A percentile compares a stretch with the other conserved stretches of the same genome.
phyloP scores from a whole-genome alignment of 2,329 filamentous ascomycete species.

The Lachnellula arida region DNA sequence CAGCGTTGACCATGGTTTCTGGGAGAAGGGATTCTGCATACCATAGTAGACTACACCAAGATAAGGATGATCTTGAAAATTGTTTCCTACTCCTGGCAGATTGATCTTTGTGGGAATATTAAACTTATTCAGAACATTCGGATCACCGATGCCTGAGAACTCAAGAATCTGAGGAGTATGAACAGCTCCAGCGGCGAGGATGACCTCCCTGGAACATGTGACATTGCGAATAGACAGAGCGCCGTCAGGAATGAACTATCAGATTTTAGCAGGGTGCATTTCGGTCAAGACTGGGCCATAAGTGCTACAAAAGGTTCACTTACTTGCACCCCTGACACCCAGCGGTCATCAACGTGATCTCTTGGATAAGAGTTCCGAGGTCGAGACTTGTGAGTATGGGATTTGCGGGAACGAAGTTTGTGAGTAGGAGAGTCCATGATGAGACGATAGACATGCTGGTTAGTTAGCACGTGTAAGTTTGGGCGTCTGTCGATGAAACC shows the following conservation, averaged over 20 bases:
- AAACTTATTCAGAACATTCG: constrained; percentile 35
- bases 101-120: constrained; percentile 48
- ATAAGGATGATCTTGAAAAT: constrained; percentile 50
- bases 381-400: constrained; percentile 27
- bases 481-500: constrained; percentile 30
- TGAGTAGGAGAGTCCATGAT: constrained; percentile 21
- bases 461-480: constrained; percentile 38
- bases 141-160: constrained; percentile 41
- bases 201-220: constrained; percentile 46
- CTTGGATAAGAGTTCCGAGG: background rate
- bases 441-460: constrained; percentile 37
- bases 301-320: constrained; percentile 4
- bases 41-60: constrained; percentile 25
- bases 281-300: no score
- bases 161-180: constrained; percentile 45
- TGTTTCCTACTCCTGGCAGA: constrained; percentile 58
- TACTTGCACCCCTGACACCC: constrained; percentile 38
- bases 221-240: constrained; percentile 17
- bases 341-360: constrained; percentile 10
- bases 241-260: constrained; percentile 20
- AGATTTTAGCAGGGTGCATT: background rate
- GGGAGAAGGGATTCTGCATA: background rate
- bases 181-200: constrained; percentile 43
- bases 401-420: constrained; percentile 30
- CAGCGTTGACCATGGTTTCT: constrained; percentile 1